Conservation (phyloP, 805 yeast species). For the Lachancea mirantina region DNA sequence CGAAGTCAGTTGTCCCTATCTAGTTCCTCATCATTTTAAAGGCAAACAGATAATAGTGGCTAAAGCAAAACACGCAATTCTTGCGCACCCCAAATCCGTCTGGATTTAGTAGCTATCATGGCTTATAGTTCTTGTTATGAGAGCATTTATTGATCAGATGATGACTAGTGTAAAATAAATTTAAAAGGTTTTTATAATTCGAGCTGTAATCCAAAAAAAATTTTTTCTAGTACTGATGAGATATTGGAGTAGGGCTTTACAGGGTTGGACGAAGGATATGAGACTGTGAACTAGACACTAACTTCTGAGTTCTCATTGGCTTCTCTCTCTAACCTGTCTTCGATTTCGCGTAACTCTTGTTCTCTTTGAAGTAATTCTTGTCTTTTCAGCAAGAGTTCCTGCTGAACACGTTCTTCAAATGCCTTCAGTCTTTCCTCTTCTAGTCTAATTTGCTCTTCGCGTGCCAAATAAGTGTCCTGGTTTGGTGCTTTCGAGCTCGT, state of each 20-base stretch:
- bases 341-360: constrained; percentile 76
- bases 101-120: too few relatives aligned
- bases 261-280: too few relatives aligned
- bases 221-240: background rate
- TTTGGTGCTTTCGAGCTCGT: too few relatives aligned
- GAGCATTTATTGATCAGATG: too few relatives aligned
- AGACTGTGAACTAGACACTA: constrained; percentile 2
- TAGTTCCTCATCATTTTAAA: constrained; percentile 35
- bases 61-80: too few relatives aligned
- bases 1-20: constrained; percentile 45
- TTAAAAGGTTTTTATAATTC: background rate
- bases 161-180: constrained; percentile 1
- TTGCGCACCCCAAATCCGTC: too few relatives aligned
- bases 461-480: constrained; percentile 44
- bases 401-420: constrained; percentile 84
- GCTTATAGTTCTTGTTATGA: too few relatives aligned
- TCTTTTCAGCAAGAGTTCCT: constrained; percentile 71
- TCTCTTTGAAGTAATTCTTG: constrained; percentile 80
- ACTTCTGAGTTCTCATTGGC: constrained; percentile 32
- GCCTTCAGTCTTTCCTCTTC: constrained; percentile 85
- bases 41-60: too few relatives aligned
- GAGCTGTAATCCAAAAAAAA: background rate
- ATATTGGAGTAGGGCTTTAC: background rate
- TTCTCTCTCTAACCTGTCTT: constrained; percentile 56
- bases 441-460: constrained; percentile 82